phyloP scores from a whole-genome alignment of 805 yeast species.

The Starmerella khaoyaiensis region DNA sequence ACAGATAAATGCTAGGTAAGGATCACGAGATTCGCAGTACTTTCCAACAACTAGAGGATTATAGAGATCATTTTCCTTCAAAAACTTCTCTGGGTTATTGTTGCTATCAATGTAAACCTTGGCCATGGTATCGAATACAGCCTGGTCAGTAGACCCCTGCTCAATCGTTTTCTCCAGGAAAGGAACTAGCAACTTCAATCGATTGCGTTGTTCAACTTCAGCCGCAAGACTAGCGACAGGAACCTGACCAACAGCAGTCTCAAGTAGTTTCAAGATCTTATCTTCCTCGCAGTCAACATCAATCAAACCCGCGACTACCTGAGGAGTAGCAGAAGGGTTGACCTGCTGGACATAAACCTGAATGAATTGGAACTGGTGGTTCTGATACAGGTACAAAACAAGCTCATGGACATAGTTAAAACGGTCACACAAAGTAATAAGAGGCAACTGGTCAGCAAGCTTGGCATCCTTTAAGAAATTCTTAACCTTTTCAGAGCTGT shows the following conservation, averaged over 20 bases:
- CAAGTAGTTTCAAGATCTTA: slow-evolving; percentile 66
- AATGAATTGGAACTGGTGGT: slow-evolving; percentile 89
- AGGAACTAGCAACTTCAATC: slow-evolving; percentile 81
- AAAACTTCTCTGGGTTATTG: slow-evolving; percentile 93
- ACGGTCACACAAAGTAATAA: slow-evolving; percentile 92
- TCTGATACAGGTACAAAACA: slow-evolving; percentile 84
- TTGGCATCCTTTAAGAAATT: slow-evolving; percentile 90
- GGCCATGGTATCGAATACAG: slow-evolving; percentile 87
- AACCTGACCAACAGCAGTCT: slow-evolving; percentile 84
- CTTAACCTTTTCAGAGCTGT: slow-evolving; percentile 94
- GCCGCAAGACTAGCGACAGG: slow-evolving; percentile 79
- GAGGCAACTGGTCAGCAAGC: slow-evolving; percentile 88
- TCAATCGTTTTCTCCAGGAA: slow-evolving; percentile 80
- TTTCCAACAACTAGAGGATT: slow-evolving; percentile 93
- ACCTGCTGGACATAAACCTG: slow-evolving; percentile 98
- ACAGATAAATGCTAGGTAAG: slow-evolving; percentile 93
- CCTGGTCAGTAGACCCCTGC: slow-evolving; percentile 74
- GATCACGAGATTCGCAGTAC: slow-evolving; percentile 98
- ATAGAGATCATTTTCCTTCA: slow-evolving; percentile 78
- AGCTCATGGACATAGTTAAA: slow-evolving; percentile 84
- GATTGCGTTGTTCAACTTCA: slow-evolving; percentile 94
- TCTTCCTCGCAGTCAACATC: slow-evolving; percentile 96
- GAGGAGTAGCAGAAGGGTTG: slow-evolving; percentile 89
- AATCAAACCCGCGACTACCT: slow-evolving; percentile 87
- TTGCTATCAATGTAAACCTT: slow-evolving; percentile 96